A percentile compares a stretch with the other conserved stretches of the same genome.
Evolutionary conservation across 768 basidiomycete genomes (phyloP).

Genomic region (Suillus luteus): DNA sequence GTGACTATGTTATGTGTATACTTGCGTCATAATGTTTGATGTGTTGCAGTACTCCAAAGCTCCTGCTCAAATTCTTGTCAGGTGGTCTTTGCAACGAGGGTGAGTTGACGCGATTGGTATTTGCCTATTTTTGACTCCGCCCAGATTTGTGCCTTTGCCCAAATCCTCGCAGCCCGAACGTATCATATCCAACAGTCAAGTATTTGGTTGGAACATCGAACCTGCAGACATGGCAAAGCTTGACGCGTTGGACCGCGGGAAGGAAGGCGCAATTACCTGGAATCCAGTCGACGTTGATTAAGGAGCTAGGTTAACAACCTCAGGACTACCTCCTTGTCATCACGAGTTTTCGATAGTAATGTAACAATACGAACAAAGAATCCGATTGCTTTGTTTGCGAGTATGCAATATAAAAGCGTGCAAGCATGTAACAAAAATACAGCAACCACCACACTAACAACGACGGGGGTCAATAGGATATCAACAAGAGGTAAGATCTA

Average conservation of each 20-base stretch:
- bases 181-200: constrained; percentile 45
- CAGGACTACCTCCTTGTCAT: neutral
- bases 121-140: neutral
- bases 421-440: neutral
- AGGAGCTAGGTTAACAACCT: neutral
- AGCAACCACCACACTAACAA: neutral
- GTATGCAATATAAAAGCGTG: too few species aligned
- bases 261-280: constrained; percentile 49
- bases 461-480: neutral
- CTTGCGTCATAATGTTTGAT: neutral
- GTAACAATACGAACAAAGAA: neutral
- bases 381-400: neutral
- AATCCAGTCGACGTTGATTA: constrained; percentile 41
- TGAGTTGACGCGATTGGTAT: constrained; percentile 32
- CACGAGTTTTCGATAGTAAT: neutral
- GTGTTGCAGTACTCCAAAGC: constrained; percentile 50
- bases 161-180: constrained; percentile 47
- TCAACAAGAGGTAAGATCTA: neutral
- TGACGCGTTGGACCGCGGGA: constrained; percentile 46
- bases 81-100: constrained; percentile 85
- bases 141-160: constrained; percentile 49
- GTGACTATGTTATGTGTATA: constrained; percentile 30
- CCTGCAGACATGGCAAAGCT: constrained; percentile 45
- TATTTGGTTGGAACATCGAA: constrained; percentile 49
- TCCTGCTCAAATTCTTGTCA: constrained; percentile 75